Conservation (phyloP, 177 flowering plant genomes). For the Vitis hybrid region DNA sequence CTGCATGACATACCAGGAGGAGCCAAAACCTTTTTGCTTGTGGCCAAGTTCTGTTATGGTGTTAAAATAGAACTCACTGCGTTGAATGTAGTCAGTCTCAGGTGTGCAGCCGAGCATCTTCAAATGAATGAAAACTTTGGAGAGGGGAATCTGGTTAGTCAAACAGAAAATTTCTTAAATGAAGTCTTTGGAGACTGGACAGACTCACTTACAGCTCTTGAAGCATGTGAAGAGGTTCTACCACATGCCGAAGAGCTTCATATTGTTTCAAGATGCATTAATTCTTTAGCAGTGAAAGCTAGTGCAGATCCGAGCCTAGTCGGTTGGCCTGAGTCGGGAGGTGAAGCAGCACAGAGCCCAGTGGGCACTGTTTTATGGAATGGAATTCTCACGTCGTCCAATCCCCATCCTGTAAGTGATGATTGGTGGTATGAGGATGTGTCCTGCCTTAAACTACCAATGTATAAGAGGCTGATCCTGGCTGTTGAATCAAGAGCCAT, state of each 20-base stretch:
- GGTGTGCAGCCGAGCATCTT: slow-evolving; percentile 76
- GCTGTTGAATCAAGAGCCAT: slow-evolving; percentile 42
- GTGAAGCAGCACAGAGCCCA: slow-evolving; percentile 14
- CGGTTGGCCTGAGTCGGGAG: slow-evolving; percentile 43
- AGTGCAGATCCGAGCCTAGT: slow-evolving; percentile 54
- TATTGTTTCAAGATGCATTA: slow-evolving; percentile 63
- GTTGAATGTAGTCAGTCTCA: slow-evolving; percentile 43
- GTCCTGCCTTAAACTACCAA: slow-evolving; percentile 38
- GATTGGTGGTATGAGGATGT: slow-evolving; percentile 77
- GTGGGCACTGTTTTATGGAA: slow-evolving; percentile 43
- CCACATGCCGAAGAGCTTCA: slow-evolving; percentile 63
- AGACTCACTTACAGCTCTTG: slow-evolving; percentile 60
- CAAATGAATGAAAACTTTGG: slow-evolving; percentile 64
- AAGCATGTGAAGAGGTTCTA: slow-evolving; percentile 55
- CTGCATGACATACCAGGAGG: slow-evolving; percentile 76
- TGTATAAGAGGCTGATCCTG: slow-evolving; percentile 47
- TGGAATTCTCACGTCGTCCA: slow-evolving; percentile 39
- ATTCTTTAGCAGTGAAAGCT: slow-evolving; percentile 66
- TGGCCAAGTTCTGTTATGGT: slow-evolving; percentile 74
- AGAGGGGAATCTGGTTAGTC: slow-evolving; percentile 55
- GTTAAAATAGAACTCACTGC: slow-evolving; percentile 61
- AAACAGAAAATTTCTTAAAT: slow-evolving; percentile 54
- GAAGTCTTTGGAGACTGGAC: slow-evolving; percentile 51
- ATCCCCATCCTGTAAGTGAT: slow-evolving; percentile 24
- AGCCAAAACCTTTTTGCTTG: slow-evolving; percentile 54